Conservation (phyloP, 2,329 filamentous ascomycete genomes). For the Aspergillus oerlinghausenensis region DNA sequence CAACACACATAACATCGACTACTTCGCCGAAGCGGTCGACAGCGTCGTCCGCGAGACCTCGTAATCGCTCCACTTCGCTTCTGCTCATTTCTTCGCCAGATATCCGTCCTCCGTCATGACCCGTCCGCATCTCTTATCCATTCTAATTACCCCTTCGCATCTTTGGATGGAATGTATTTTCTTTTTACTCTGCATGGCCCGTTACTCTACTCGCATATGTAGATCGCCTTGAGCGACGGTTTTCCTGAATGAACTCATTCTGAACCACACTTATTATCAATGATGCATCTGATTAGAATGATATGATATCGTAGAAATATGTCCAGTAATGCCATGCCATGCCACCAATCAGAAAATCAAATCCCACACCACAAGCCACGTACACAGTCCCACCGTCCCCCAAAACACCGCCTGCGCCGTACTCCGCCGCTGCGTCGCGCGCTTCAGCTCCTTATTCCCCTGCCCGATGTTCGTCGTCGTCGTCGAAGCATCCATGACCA, state of each 20-base stretch:
- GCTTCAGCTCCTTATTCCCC: conserved; percentile 87
- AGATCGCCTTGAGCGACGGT: neutral
- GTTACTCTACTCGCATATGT: neutral
- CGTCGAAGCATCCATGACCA: conserved; percentile 75
- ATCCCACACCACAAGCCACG: conserved; percentile 74
- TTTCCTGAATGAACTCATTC: neutral
- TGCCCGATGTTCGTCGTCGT: conserved; percentile 82
- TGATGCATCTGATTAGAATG: neutral
- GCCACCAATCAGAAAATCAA: conserved; percentile 48
- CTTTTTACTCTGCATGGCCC: neutral
- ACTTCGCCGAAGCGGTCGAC: conserved; percentile 85
- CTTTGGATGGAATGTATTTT: neutral
- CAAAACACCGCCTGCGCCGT: conserved; percentile 75
- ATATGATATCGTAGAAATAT: neutral
- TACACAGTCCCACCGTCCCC: conserved; percentile 69
- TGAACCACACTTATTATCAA: neutral
- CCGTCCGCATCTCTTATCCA: neutral
- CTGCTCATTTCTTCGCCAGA: conserved; percentile 4
- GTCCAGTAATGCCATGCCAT: neutral
- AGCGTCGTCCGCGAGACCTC: conserved; percentile 61
- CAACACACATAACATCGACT: conserved; percentile 86
- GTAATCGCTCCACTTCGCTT: conserved; percentile 9
- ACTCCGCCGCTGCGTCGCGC: conserved; percentile 68
- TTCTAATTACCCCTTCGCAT: conserved; percentile 2
- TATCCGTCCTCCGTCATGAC: conserved; percentile 1